These are phyloP conservation scores for Stylonectria norvegica DNA, from an alignment of 2,329 filamentous ascomycete species.

Conservation along the genomic window DNA sequence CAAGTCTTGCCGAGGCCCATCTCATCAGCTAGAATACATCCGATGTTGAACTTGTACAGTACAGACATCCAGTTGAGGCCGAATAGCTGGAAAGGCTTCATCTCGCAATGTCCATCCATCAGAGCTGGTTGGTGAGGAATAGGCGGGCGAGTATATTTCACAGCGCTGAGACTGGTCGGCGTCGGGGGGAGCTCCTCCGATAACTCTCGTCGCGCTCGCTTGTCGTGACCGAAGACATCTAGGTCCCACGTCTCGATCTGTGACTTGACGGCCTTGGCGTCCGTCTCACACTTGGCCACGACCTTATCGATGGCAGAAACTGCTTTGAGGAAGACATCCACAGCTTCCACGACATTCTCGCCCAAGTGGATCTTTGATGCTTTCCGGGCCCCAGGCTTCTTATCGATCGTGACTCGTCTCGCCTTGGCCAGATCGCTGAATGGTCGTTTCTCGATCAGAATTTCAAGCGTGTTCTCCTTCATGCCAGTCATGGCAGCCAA, in stretches of 20 bases:
- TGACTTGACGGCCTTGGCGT: conserved; percentile 57
- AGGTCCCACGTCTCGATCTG: conserved; percentile 49
- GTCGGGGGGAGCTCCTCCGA: conserved; percentile 39
- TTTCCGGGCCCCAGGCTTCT: conserved; percentile 46
- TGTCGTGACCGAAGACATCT: conserved; percentile 44
- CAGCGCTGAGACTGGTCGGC: conserved; percentile 37
- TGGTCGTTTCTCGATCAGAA: conserved; percentile 70
- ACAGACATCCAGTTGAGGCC: conserved; percentile 93
- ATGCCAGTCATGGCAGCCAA: conserved; percentile 79
- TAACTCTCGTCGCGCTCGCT: conserved; percentile 29
- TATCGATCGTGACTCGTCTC: conserved; percentile 56
- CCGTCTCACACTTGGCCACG: conserved; percentile 69
- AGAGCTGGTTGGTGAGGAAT: conserved; percentile 64
- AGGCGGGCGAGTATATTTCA: conserved; percentile 40
- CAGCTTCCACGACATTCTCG: conserved; percentile 48
- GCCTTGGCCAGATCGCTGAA: conserved; percentile 66
- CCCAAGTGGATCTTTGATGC: conserved; percentile 48
- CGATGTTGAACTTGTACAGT: conserved; percentile 73
- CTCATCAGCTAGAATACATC: conserved; percentile 92
- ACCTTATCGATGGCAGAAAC: conserved; percentile 82
- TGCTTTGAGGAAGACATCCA: conserved; percentile 71
- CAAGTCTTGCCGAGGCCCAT: conserved; percentile 98
- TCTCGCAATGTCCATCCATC: conserved; percentile 70
- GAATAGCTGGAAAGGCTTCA: conserved; percentile 93
- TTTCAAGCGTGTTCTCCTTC: conserved; percentile 64